phyloP scores from a whole-genome alignment of 495 filamentous ascomycete species.

The Podospora anserina region DNA sequence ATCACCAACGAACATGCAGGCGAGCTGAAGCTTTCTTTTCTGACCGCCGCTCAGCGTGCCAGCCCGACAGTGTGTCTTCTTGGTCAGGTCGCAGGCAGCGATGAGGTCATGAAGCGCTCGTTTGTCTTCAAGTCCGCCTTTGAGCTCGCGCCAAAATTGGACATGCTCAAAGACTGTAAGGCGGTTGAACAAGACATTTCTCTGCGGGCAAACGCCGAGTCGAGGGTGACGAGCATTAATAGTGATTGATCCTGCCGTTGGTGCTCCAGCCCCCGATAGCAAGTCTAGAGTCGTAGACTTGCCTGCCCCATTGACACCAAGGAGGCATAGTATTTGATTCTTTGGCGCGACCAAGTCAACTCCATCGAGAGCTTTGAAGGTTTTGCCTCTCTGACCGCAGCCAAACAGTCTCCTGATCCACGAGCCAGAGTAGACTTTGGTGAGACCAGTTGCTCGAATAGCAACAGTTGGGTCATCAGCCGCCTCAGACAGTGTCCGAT shows the following conservation, averaged over 20 bases:
- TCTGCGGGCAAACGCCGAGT: constrained; percentile 65
- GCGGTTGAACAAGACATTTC: constrained; percentile 78
- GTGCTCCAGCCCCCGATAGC: constrained; percentile 66
- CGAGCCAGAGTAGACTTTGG: constrained; percentile 69
- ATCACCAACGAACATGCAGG: constrained; percentile 85
- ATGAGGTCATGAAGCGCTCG: constrained; percentile 56
- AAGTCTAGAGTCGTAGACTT: constrained; percentile 82
- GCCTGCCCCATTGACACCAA: constrained; percentile 79
- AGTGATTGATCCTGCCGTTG: constrained; percentile 63
- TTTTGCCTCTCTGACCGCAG: constrained; percentile 48
- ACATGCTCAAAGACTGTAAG: constrained; percentile 78
- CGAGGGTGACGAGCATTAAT: constrained; percentile 48
- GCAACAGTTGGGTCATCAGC: constrained; percentile 23
- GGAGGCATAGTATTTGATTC: constrained; percentile 71
- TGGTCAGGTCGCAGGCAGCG: constrained; percentile 60
- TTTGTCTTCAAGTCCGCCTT: constrained; percentile 51
- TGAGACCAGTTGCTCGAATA: constrained; percentile 59
- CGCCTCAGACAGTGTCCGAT: constrained; percentile 45
- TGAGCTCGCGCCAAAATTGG: constrained; percentile 68
- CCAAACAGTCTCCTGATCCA: constrained; percentile 51
- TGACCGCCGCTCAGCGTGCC: constrained; percentile 75
- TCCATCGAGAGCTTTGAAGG: constrained; percentile 64
- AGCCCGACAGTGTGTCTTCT: constrained; percentile 59
- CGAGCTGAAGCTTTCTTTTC: constrained; percentile 78
- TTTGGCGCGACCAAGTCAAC: constrained; percentile 60